Evolutionary conservation across 192 early-diverging fungal genomes (phyloP), one percentile per base, ranked within the genome.

Genomic region (Endogone sp.): DNA sequence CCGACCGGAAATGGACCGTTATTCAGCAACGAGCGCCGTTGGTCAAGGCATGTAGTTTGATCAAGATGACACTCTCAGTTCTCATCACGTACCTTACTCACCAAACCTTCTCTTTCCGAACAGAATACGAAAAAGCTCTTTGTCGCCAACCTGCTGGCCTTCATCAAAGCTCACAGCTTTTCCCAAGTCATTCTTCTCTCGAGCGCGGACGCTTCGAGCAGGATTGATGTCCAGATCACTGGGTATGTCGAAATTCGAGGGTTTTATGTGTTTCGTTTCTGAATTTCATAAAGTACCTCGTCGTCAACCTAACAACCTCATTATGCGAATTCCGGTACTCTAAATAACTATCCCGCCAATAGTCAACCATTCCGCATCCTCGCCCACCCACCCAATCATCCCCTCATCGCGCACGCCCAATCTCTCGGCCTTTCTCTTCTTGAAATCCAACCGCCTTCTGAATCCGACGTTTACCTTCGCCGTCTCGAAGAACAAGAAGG

Each of bases 21-120:
- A 55, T 93, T 13, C 91, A 93, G 66, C 91, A 93, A 68, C 84
- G 91, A 23, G 78, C 90, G 16, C 88, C 88, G 20, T 74, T 84
- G 2, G 73, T 87, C 31, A 80, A 73, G 37, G 75, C 71, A 44
- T 65, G 22, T 3, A 16, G 21, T 21, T 8, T 70, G 31, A 44
- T 32, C 29, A 6, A 21, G 20, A 62, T 63, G 13, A 60, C n/a
- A n/a, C 26, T 20, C 31, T 69, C 60, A 31, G 11, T 6, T 22
- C 25, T 62, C 3, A 11, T 28, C 20, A 23, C 11, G 55, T 22
- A 60, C 0, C 9, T 13, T 23, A 49, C 37, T 49, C 37, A 49
- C 16, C 37, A 49, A 49, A 11, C 37, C 16, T 49, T 49, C 1
- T 49, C 37, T 11, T 49, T 49, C 37, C 31, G 25, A 29, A 55